These are phyloP conservation scores for Aspergillus affinis DNA, from an alignment of 495 filamentous ascomycete species.

Conservation along the genomic window DNA sequence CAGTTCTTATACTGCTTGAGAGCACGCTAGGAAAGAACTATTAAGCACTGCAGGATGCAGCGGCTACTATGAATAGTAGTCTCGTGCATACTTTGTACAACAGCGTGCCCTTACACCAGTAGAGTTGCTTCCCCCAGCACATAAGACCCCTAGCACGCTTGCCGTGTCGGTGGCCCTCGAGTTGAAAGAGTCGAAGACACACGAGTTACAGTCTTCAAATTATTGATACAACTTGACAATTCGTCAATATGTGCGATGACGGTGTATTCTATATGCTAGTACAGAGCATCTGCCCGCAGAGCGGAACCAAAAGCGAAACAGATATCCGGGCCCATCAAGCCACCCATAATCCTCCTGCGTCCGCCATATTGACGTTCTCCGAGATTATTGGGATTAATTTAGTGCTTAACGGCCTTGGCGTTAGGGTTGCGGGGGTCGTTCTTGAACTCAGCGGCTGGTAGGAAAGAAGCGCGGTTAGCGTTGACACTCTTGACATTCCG, in stretches of 20 bases:
- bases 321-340: constrained; percentile 21
- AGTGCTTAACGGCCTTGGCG: constrained; percentile 55
- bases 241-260: constrained; percentile 38
- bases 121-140: neutral
- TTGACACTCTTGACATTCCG: neutral
- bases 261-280: constrained; percentile 47
- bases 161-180: too few relatives aligned
- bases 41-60: neutral
- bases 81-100: neutral
- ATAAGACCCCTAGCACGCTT: too few relatives aligned
- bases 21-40: neutral
- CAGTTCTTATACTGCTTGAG: neutral
- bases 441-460: constrained; percentile 83
- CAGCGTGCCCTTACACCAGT: neutral
- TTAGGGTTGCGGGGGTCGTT: constrained; percentile 92
- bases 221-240: constrained; percentile 49
- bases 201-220: constrained; percentile 3
- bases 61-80: neutral
- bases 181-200: neutral
- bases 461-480: constrained; percentile 22
- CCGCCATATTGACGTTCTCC: constrained; percentile 14
- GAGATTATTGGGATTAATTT: constrained; percentile 21
- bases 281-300: constrained; percentile 41
- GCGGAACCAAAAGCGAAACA: constrained; percentile 27
- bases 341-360: constrained; percentile 14